Conservation (phyloP, 2,329 filamentous ascomycete genomes). For the Sporothrix mexicana region DNA sequence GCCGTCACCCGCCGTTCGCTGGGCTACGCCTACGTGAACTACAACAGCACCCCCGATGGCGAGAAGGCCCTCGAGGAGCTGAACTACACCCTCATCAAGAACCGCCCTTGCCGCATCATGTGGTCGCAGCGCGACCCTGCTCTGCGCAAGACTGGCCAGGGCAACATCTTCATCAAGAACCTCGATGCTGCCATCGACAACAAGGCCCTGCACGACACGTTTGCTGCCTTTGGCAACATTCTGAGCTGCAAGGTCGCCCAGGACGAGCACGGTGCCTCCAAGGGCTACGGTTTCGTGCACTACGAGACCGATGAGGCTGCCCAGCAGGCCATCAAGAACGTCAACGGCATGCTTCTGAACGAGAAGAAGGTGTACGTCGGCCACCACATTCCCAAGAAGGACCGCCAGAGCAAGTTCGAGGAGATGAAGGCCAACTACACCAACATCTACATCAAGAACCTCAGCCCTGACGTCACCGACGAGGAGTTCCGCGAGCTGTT, state of each 20-base stretch:
- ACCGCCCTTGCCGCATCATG: constrained; percentile 99
- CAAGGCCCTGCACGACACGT: constrained; percentile 99
- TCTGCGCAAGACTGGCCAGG: constrained; percentile 98
- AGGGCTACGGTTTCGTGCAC: constrained; percentile 99
- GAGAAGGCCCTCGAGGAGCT: constrained; percentile 99
- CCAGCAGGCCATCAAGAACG: constrained; percentile 96
- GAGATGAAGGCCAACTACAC: constrained; percentile 99
- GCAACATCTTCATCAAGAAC: constrained; percentile 99
- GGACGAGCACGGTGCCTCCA: constrained; percentile 95
- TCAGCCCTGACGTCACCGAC: constrained; percentile 80
- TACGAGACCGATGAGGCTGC: constrained; percentile 99
- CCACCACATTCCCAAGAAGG: constrained; percentile 99
- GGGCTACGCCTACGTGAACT: constrained; percentile 99
- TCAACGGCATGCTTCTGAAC: constrained; percentile 99
- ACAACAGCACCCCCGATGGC: constrained; percentile 95
- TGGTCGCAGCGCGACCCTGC: constrained; percentile 99
- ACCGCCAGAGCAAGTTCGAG: constrained; percentile 99
- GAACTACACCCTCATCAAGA: constrained; percentile 99
- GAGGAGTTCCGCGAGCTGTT: constrained; percentile 95
- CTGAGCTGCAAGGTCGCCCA: constrained; percentile 99
- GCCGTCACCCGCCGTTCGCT: constrained; percentile 98
- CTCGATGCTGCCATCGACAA: constrained; percentile 98
- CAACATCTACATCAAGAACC: constrained; percentile 99
- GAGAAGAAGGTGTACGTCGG: constrained; percentile 99
- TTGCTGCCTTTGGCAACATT: constrained; percentile 98